Evolutionary conservation across 2,329 filamentous ascomycete species (phyloP), one percentile per base, ranked within the genome.

Genomic region (Fonsecaea multimorphosa): DNA sequence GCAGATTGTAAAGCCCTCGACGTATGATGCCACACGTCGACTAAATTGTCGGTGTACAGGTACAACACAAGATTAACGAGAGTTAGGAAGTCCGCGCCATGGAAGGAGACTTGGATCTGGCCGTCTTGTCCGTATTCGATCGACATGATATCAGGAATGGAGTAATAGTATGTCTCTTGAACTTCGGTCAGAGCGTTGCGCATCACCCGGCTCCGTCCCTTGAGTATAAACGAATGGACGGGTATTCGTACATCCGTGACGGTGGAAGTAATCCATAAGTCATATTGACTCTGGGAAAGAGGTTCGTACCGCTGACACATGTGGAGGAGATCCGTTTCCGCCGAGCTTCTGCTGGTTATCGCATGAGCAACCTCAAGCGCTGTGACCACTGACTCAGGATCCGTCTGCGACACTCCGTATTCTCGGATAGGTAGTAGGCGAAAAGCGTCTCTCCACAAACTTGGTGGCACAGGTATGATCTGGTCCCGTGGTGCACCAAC

Each of bases 1-100:
- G 91, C 89, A 74, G 89, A 81, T 11, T 86, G 80, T 2, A 88
- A 86, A 22, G 87, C 85, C 68, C 88, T 85, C 68, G 82, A 86
- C 3, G 89, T 89, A 68, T 90, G 89, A 70, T 93, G 91, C 95
- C 95, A 98, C 19, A 93, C 90, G 65, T 95, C 92, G 34, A 97
- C 83, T 16, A 93, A 80, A 3, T 82, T 83, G 74, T 98, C 95
- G 5, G 88, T 89, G 75, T 98, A 98, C 7, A 90, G 75, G 73
- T 92, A 97, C 9, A 94, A 81, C 0, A 90, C 86, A 9, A 98
- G 72, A 71, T 97, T 94, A 63, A 97, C 80, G 6, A 97, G 74
- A 0, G 92, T 90, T 36, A 96, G 82, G 40, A 95, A 83, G 74
- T 97, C 93, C 12, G 94, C 78, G 1, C 86, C 85, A 22, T 86